Conservation (phyloP, 2,329 filamentous ascomycete genomes). For the Claviceps paspali region DNA sequence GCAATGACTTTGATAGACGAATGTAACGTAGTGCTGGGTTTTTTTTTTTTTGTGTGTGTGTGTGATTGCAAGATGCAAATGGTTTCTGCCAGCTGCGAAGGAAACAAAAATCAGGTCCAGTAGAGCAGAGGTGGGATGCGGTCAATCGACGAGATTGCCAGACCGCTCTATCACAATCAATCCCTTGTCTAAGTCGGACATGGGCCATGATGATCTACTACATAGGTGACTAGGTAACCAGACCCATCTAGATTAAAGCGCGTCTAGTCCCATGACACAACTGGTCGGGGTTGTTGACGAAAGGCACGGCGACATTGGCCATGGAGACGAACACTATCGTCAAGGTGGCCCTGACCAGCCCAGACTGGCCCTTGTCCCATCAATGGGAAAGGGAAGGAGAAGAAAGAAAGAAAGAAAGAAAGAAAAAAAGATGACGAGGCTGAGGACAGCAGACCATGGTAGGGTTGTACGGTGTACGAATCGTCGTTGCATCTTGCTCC, state of each 20-base stretch:
- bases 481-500: background rate
- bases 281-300: no score
- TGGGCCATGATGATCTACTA: slow-evolving; percentile 2
- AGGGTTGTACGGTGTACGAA: background rate
- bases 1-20: slow-evolving; percentile 5
- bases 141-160: slow-evolving; percentile 10
- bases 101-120: slow-evolving; percentile 6
- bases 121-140: slow-evolving; percentile 16
- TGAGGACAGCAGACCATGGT: background rate
- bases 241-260: slow-evolving; percentile 4
- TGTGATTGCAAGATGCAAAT: slow-evolving; percentile 5
- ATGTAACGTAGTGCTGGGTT: slow-evolving; percentile 2
- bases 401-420: no score
- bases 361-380: slow-evolving; percentile 7
- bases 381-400: no score
- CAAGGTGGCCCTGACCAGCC: background rate
- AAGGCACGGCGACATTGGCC: no score
- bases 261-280: slow-evolving; percentile 3
- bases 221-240: background rate
- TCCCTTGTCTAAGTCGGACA: slow-evolving; percentile 4
- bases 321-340: no score
- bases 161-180: slow-evolving; percentile 5
- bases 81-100: background rate
- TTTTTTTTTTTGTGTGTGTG: slow-evolving; percentile 4
- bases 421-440: slow-evolving; percentile 5